Evolutionary conservation across 805 yeast genomes (phyloP), one percentile per base, ranked within the genome.

Genomic region (Ogataea zsoltii): DNA sequence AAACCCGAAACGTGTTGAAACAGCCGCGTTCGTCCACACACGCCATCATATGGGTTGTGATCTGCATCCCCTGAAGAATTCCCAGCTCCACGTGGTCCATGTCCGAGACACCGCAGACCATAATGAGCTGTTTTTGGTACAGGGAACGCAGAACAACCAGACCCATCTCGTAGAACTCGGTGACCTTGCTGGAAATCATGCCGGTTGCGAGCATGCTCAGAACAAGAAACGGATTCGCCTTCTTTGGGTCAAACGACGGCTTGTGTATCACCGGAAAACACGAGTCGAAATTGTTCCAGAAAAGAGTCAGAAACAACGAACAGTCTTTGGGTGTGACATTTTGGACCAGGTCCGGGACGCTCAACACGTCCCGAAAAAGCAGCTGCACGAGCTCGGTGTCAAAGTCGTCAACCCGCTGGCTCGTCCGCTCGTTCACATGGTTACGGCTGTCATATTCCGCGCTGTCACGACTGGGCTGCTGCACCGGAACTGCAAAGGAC

Each of bases 201-300:
- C 66, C 65, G 9, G 46, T 23, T 0, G 49, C 32, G 2, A 53
- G 32, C 33, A 58, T 47, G 15, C 50, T 42, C 2, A 59, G 41
- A 2, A 56, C 45, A 2, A 64, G 41, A 37, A 55, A 57, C 5
- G 46, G 51, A 16, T 53, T 42, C 4, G 36, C 18, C 4, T 33
- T 39, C 13, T 30, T 38, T 10, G 46, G 39, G 45, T 42, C 48
- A 39, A 68, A 67, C 1, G 71, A 65, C 0, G 71, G 60, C 13
- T 59, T 54, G 50, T 72, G 77, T 11, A 72, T 57, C 10, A 72
- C 60, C 1, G 77, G 77, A 48, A 62, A 72, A 19, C 62, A 56
- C 10, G 65, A 51, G 49, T 63, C 66, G 45, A 71, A 71, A 34
- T 61, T 54, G 4, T 49, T 48, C 75, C 76, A 73, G 48, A 59